Conservation (phyloP, 305 asterid species). For the Fraxinus sp. region DNA sequence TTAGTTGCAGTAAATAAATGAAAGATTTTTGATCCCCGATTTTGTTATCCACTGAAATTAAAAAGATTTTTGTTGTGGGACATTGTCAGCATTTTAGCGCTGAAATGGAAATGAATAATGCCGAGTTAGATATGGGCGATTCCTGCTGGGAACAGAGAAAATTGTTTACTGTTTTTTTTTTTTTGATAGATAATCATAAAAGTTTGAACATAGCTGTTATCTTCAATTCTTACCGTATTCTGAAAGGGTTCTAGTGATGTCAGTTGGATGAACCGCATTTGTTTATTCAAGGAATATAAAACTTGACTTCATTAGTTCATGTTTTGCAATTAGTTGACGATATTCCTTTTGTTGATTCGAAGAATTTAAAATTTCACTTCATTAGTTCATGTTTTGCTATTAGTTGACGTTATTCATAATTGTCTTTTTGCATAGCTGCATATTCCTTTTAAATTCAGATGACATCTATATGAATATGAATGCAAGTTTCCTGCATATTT, state of each 20-base stretch:
- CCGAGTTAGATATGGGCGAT: neutral
- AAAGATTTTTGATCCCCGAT: neutral
- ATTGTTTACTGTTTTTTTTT: too few species aligned
- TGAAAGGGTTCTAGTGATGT: neutral
- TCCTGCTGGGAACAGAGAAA: neutral
- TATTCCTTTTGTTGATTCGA: too few species aligned
- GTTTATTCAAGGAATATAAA: neutral
- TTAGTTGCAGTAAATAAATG: neutral
- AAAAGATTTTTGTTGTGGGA: neutral
- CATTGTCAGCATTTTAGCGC: neutral
- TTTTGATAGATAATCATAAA: too few species aligned
- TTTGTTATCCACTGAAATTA: neutral
- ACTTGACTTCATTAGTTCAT: neutral
- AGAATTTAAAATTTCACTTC: too few species aligned
- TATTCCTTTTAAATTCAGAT: constrained; percentile 1
- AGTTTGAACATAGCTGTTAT: neutral
- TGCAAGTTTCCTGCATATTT: neutral
- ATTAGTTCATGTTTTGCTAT: neutral
- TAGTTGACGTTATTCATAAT: neutral
- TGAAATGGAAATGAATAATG: neutral
- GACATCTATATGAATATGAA: neutral
- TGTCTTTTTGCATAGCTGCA: neutral
- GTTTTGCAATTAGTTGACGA: too few species aligned
- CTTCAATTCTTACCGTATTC: constrained; percentile 5
- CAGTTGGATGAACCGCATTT: neutral